Conservation (phyloP, 2,329 filamentous ascomycete species). For the Paecilomyces niveus region DNA sequence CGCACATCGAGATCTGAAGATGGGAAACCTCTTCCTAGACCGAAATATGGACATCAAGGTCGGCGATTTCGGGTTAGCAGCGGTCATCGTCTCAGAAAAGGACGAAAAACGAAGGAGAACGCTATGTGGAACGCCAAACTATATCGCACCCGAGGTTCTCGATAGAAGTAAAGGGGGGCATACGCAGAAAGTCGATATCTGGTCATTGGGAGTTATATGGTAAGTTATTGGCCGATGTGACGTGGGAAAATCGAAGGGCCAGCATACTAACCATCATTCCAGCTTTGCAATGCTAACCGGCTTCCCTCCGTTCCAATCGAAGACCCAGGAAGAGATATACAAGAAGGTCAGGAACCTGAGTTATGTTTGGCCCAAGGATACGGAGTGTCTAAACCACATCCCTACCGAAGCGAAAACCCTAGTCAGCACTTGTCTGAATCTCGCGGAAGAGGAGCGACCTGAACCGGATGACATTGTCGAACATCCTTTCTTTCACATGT, state of each 20-base stretch:
- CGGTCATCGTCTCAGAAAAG: conserved; percentile 81
- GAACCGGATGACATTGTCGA: conserved; percentile 45
- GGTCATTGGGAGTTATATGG: conserved; percentile 97
- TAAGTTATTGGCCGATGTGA: conserved; percentile 39
- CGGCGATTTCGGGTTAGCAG: conserved; percentile 92
- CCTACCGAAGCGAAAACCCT: conserved; percentile 43
- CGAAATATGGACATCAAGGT: conserved; percentile 95
- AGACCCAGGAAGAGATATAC: conserved; percentile 47
- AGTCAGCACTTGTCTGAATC: conserved; percentile 40
- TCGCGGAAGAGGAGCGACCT: conserved; percentile 42
- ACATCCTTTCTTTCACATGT: conserved; percentile 45
- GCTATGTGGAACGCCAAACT: conserved; percentile 94
- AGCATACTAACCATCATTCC: conserved; percentile 14
- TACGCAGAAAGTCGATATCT: conserved; percentile 96
- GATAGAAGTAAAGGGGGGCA: conserved; percentile 92
- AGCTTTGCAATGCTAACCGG: conserved; percentile 95
- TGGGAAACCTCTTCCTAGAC: conserved; percentile 96
- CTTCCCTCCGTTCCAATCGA: conserved; percentile 90
- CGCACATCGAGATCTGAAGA: conserved; percentile 94
- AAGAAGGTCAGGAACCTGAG: conserved; percentile 40
- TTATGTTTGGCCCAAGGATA: conserved; percentile 44
- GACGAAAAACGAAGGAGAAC: conserved; percentile 84
- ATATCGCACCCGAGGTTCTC: conserved; percentile 93
- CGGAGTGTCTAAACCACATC: conserved; percentile 38
- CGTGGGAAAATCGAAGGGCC: background rate